A percentile compares a stretch with the other conserved stretches of the same genome.
phyloP scores from a whole-genome alignment of 257 asterid genomes.

The Lycium barbarum region DNA sequence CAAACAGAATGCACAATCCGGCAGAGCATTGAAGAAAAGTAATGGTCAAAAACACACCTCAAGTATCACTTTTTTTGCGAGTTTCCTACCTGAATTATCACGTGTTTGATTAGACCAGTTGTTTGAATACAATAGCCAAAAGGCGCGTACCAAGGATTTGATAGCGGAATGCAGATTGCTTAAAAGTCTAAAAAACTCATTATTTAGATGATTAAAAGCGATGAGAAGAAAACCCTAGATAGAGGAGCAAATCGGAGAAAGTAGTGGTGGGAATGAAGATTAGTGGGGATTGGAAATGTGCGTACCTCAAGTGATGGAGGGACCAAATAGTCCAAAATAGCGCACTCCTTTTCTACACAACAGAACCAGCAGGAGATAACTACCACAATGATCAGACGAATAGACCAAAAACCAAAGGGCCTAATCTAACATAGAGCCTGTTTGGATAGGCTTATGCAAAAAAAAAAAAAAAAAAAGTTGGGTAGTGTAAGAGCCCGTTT shows the following conservation, averaged over 20 bases:
- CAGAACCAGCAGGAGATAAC: neutral
- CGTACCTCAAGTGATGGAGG: neutral
- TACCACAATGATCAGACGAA: neutral
- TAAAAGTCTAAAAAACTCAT: neutral
- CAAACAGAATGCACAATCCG: neutral
- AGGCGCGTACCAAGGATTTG: neutral
- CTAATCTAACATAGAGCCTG: no score
- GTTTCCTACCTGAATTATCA: no score
- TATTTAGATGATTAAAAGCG: neutral
- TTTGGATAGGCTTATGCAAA: no score
- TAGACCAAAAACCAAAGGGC: neutral
- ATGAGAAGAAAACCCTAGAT: constrained; percentile 2
- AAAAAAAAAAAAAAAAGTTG: no score
- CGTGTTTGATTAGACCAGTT: no score
- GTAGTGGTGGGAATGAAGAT: neutral
- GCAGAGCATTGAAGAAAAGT: neutral
- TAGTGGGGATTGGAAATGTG: neutral
- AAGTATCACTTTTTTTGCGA: no score
- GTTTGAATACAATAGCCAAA: no score
- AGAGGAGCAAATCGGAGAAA: neutral
- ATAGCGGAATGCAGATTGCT: neutral
- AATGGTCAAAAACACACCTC: neutral
- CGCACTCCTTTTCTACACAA: neutral
- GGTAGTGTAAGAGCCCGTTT: no score
- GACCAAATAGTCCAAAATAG: constrained; percentile 27